These are phyloP conservation scores for Xanthoceras sorbifolium DNA, from an alignment of 345 rosid genomes.

Conservation along the genomic window DNA sequence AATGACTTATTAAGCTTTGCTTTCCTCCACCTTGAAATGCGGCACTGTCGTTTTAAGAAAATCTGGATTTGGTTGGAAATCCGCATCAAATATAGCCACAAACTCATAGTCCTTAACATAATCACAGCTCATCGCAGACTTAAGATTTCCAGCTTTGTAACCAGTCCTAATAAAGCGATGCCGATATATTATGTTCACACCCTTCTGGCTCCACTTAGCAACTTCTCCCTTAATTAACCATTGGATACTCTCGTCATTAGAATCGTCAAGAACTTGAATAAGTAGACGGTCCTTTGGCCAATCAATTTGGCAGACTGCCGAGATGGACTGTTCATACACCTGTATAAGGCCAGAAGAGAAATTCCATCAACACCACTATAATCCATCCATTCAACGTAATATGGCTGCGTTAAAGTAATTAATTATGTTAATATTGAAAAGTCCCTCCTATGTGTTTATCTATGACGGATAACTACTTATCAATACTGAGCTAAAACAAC, in stretches of 20 bases:
- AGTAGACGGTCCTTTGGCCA: conserved; percentile 77
- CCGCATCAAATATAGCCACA: conserved; percentile 88
- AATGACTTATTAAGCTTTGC: background rate
- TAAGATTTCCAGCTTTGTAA: conserved; percentile 91
- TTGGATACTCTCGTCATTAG: conserved; percentile 69
- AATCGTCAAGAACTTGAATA: conserved; percentile 84
- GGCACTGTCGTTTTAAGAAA: conserved; percentile 75
- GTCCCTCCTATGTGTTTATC: too few species aligned
- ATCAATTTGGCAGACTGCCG: conserved; percentile 83
- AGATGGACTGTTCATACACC: conserved; percentile 83
- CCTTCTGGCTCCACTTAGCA: conserved; percentile 66
- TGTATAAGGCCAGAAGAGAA: conserved; percentile 27
- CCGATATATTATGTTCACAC: conserved; percentile 65
- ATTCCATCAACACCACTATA: conserved; percentile 18
- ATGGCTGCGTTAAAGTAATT: background rate
- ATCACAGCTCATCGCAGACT: conserved; percentile 83
- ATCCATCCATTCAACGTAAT: background rate
- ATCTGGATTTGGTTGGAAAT: conserved; percentile 77
- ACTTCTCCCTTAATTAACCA: conserved; percentile 66
- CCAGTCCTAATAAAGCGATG: conserved; percentile 80
- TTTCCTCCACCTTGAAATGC: conserved; percentile 66
- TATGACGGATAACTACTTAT: background rate
- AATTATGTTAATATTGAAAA: background rate
- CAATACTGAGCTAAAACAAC: conserved; percentile 2
- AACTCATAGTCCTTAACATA: conserved; percentile 71